Conservation (phyloP, 2,329 filamentous ascomycete genomes). For the Zymoseptoria tritici region DNA sequence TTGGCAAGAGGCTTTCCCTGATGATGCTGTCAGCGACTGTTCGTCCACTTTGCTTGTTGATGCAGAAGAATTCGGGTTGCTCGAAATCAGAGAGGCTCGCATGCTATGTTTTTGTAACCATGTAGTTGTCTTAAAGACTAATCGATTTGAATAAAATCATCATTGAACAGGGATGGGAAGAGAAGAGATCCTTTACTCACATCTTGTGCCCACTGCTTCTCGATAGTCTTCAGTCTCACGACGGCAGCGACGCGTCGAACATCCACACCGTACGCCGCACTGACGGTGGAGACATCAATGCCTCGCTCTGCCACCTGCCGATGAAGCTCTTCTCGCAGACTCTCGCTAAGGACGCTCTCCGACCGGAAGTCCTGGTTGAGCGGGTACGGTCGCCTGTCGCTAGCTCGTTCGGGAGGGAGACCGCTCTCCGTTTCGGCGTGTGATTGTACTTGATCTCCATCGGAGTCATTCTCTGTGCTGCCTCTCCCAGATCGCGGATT, state of each 20-base stretch:
- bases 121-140: slow-evolving; percentile 98
- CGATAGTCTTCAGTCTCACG: slow-evolving; percentile 75
- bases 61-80: neutral
- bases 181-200: slow-evolving; percentile 50
- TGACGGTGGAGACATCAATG: slow-evolving; percentile 66
- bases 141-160: slow-evolving; percentile 81
- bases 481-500: slow-evolving; percentile 5
- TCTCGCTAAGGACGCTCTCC: slow-evolving; percentile 65
- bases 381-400: slow-evolving; percentile 58
- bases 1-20: slow-evolving; percentile 70
- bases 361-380: slow-evolving; percentile 64
- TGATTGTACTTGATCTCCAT: slow-evolving; percentile 15
- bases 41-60: neutral
- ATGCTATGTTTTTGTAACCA: slow-evolving; percentile 73
- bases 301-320: slow-evolving; percentile 56
- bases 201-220: slow-evolving; percentile 67
- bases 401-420: slow-evolving; percentile 20
- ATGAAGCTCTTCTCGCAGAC: slow-evolving; percentile 67
- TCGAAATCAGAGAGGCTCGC: slow-evolving; percentile 64
- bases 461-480: slow-evolving; percentile 18
- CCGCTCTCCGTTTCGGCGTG: slow-evolving; percentile 17
- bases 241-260: slow-evolving; percentile 79
- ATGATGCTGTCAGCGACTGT: slow-evolving; percentile 5
- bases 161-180: slow-evolving; percentile 35
- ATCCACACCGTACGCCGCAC: slow-evolving; percentile 69